Evolutionary conservation across 2,329 filamentous ascomycete species (phyloP).

Genomic region (Lecanoromycetidae sp.): DNA sequence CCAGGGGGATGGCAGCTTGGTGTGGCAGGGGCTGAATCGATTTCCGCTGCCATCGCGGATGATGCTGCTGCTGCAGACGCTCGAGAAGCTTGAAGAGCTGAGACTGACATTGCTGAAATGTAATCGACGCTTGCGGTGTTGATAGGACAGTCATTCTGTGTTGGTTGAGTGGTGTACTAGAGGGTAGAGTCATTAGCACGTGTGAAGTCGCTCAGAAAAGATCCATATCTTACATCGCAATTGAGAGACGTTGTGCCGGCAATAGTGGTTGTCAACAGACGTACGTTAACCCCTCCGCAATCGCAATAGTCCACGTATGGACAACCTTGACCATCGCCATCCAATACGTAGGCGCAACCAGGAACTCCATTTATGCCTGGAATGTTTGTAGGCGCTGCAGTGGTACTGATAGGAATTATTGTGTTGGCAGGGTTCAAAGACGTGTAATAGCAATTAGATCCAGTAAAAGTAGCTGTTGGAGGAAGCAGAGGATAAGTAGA

Average conservation of each 20-base stretch:
- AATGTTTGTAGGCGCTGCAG: not conserved
- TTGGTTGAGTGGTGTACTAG: conserved; percentile 8
- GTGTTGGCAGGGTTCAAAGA: not conserved
- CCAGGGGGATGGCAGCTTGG: too few relatives aligned
- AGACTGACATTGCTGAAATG: not conserved
- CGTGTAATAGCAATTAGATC: not conserved
- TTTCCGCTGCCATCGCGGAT: not conserved
- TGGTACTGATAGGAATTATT: conserved; percentile 1
- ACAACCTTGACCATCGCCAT: not conserved
- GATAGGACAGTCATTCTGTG: conserved; percentile 3
- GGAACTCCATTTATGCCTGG: not conserved
- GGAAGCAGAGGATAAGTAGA: conserved; percentile 1
- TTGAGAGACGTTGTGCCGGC: not conserved
- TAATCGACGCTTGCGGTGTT: not conserved
- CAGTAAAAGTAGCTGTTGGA: not conserved
- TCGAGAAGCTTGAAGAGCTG: not conserved
- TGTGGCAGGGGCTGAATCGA: too few relatives aligned
- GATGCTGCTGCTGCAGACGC: not conserved
- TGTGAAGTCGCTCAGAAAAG: not conserved
- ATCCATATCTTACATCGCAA: too few relatives aligned
- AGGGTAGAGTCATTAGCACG: not conserved
- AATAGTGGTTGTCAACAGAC: not conserved
- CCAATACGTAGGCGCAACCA: not conserved
- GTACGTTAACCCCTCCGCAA: not conserved
- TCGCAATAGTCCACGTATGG: not conserved